Conservation (phyloP, 371 early-diverging fungal genomes). For the Fennellomyces sp. region DNA sequence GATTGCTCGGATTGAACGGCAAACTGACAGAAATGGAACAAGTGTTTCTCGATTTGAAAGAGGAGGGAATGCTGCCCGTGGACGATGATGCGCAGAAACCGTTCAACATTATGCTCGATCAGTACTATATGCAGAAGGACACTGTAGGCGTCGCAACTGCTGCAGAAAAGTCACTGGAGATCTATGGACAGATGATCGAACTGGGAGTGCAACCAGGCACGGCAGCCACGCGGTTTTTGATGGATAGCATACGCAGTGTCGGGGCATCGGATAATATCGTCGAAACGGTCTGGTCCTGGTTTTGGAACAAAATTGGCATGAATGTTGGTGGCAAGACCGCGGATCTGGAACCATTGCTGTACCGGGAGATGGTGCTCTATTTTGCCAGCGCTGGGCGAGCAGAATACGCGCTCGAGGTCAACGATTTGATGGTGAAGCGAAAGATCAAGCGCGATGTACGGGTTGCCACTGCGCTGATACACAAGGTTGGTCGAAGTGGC, state of each 20-base stretch:
- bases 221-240: conserved; percentile 19
- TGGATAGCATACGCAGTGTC: conserved; percentile 28
- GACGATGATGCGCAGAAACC: conserved; percentile 28
- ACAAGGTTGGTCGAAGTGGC: conserved; percentile 49
- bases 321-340: conserved; percentile 18
- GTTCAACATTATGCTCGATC: conserved; percentile 33
- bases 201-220: conserved; percentile 23
- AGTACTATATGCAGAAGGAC: conserved; percentile 31
- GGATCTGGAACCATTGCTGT: conserved; percentile 28
- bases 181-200: conserved; percentile 37
- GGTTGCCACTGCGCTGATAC: conserved; percentile 45
- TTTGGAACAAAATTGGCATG: conserved; percentile 35
- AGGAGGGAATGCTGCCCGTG: conserved; percentile 14
- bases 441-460: conserved; percentile 30
- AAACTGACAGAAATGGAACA: conserved; percentile 40
- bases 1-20: conserved; percentile 39
- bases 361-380: conserved; percentile 36
- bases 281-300: conserved; percentile 39
- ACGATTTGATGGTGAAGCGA: conserved; percentile 40
- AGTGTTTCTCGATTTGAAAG: conserved; percentile 28
- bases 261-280: conserved; percentile 22
- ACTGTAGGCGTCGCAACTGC: conserved; percentile 16
- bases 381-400: conserved; percentile 43
- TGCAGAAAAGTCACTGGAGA: conserved; percentile 32
- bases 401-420: conserved; percentile 40